A percentile compares a stretch with the other conserved stretches of the same genome.
Conservation (phyloP, 2,329 filamentous ascomycete genomes). For the Ascosphaera aggregata region DNA sequence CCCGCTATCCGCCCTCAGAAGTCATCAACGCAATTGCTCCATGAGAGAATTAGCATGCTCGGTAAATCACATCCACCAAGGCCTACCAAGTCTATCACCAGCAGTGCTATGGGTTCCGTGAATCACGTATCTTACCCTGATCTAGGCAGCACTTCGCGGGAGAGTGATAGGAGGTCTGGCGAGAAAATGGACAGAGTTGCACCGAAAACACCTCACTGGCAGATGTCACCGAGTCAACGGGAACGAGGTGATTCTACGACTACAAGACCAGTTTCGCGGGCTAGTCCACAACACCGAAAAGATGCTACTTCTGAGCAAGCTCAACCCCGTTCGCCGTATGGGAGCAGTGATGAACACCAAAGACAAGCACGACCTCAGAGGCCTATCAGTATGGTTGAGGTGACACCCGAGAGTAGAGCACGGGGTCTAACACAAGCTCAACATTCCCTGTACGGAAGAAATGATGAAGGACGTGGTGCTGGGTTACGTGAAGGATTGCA, state of each 20-base stretch:
- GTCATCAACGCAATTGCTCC: conserved; percentile 77
- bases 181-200: conserved; percentile 7
- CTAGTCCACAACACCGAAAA: conserved; percentile 16
- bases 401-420: background rate
- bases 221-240: conserved; percentile 7
- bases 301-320: conserved; percentile 32
- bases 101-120: conserved; percentile 9
- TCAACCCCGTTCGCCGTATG: conserved; percentile 26
- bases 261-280: conserved; percentile 24
- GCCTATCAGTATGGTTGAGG: background rate
- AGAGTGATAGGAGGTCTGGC: conserved; percentile 9
- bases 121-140: conserved; percentile 16
- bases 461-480: background rate
- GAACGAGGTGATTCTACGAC: conserved; percentile 39
- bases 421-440: background rate
- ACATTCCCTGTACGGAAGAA: background rate
- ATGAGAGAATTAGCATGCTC: conserved; percentile 72
- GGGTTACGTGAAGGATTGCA: background rate
- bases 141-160: conserved; percentile 4
- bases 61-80: conserved; percentile 28
- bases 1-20: conserved; percentile 46
- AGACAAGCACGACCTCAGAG: conserved; percentile 13
- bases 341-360: conserved; percentile 23
- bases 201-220: conserved; percentile 7
- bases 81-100: conserved; percentile 21